These are phyloP conservation scores for Monosporascus sp. DNA, from an alignment of 2,329 filamentous ascomycete genomes.

Conservation along the genomic window DNA sequence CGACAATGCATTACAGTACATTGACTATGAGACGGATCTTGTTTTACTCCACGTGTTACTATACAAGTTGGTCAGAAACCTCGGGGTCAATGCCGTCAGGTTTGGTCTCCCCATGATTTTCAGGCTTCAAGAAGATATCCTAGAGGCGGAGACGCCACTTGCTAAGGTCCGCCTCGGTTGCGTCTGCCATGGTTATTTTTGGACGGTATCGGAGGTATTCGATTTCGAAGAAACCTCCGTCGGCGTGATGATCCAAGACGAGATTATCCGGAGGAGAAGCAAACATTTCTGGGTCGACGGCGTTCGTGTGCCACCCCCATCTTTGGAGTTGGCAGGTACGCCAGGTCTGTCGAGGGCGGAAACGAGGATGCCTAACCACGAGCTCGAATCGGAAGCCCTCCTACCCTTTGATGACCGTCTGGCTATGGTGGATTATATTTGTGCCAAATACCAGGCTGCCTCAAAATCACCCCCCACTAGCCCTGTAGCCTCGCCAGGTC, in stretches of 20 bases:
- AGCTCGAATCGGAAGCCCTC: constrained; percentile 58
- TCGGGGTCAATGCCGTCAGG: constrained; percentile 77
- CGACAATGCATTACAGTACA: constrained; percentile 72
- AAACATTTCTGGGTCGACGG: constrained; percentile 75
- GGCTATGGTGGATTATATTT: constrained; percentile 69
- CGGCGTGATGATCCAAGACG: constrained; percentile 66
- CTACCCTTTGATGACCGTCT: constrained; percentile 70
- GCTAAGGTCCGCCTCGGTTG: constrained; percentile 77
- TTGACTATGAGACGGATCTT: constrained; percentile 69
- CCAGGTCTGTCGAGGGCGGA: constrained; percentile 40
- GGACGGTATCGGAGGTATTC: constrained; percentile 71
- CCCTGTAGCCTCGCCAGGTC: constrained; percentile 63
- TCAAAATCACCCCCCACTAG: constrained; percentile 61
- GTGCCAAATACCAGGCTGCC: constrained; percentile 61
- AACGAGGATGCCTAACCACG: constrained; percentile 42
- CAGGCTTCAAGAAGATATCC: constrained; percentile 78
- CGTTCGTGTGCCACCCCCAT: constrained; percentile 63
- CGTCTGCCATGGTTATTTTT: constrained; percentile 85
- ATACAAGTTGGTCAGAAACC: constrained; percentile 63
- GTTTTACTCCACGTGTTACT: constrained; percentile 73
- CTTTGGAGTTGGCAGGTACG: constrained; percentile 55
- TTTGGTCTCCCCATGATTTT: constrained; percentile 85
- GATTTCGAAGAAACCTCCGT: constrained; percentile 65
- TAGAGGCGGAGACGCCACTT: constrained; percentile 56
- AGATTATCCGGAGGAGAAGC: constrained; percentile 68